Percentiles rank a stretch among this genome's conserved stretches.
Evolutionary conservation across 2,329 filamentous ascomycete species (phyloP).

Genomic region (Epichloe aotearoae): DNA sequence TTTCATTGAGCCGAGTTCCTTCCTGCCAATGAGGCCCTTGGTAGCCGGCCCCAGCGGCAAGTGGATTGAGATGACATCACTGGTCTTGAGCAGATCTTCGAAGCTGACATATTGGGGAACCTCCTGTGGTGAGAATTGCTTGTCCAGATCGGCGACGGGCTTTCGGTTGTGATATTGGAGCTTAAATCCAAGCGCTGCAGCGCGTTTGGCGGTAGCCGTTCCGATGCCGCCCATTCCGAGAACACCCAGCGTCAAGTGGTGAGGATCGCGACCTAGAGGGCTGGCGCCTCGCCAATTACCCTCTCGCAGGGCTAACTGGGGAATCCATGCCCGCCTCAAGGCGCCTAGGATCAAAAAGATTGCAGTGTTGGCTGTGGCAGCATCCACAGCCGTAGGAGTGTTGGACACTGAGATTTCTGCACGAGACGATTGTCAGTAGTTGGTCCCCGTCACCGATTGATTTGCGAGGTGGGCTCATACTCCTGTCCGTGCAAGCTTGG

Average conservation of each 20-base stretch:
- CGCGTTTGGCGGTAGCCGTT: slow-evolving; percentile 31
- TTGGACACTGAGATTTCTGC: slow-evolving; percentile 47
- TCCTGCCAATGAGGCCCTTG: slow-evolving; percentile 35
- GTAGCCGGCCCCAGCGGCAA: slow-evolving; percentile 37
- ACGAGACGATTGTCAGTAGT: background rate
- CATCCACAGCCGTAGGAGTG: slow-evolving; percentile 52
- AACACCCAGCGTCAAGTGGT: slow-evolving; percentile 49
- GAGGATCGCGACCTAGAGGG: slow-evolving; percentile 47
- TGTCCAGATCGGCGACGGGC: slow-evolving; percentile 25
- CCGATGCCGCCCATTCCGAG: slow-evolving; percentile 49
- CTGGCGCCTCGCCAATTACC: slow-evolving; percentile 44
- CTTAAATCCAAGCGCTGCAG: slow-evolving; percentile 40
- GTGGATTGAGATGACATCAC: slow-evolving; percentile 42
- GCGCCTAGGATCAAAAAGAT: slow-evolving; percentile 61
- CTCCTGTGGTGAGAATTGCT: slow-evolving; percentile 19
- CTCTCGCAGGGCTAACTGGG: slow-evolving; percentile 42
- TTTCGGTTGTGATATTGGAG: slow-evolving; percentile 45
- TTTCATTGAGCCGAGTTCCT: slow-evolving; percentile 40
- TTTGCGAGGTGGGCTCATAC: slow-evolving; percentile 1
- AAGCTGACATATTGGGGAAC: slow-evolving; percentile 32
- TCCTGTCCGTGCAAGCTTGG: slow-evolving; percentile 37
- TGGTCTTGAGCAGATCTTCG: slow-evolving; percentile 36
- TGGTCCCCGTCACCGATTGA: too few relatives aligned
- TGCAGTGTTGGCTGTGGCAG: slow-evolving; percentile 57
- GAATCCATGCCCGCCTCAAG: slow-evolving; percentile 48